Conservation (phyloP, 345 rosid genomes). For the Erodium maritimum region DNA sequence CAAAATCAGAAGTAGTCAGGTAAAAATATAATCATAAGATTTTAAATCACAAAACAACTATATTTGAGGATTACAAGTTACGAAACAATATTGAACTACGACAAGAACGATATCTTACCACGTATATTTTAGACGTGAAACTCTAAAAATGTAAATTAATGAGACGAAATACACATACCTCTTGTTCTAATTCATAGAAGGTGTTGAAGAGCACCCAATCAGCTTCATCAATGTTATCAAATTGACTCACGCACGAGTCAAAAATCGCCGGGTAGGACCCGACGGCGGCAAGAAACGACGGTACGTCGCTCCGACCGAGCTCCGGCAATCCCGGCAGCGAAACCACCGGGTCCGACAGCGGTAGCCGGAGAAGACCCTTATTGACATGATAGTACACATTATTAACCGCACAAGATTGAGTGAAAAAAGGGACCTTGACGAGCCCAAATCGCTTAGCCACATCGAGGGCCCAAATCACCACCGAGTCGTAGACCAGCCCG, state of each 20-base stretch:
- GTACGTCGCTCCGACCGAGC: conserved; percentile 12
- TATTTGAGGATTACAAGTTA: too few species aligned
- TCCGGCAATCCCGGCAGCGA: conserved; percentile 22
- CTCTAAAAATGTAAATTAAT: too few species aligned
- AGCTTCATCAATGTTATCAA: conserved; percentile 14
- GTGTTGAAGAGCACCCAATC: conserved; percentile 20
- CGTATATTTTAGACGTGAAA: too few species aligned
- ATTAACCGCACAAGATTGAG: conserved; percentile 22
- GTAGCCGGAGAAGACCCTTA: conserved; percentile 12
- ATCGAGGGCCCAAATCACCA: conserved; percentile 25
- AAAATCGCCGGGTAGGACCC: conserved; percentile 16
- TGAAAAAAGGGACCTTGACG: conserved; percentile 19
- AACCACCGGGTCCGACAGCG: conserved; percentile 9
- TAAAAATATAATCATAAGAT: too few species aligned
- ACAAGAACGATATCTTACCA: too few species aligned
- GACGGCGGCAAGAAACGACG: conserved; percentile 15
- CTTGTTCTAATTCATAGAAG: conserved; percentile 19
- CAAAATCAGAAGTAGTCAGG: too few species aligned
- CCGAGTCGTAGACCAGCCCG: conserved; percentile 18
- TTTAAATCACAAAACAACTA: too few species aligned
- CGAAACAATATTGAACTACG: too few species aligned
- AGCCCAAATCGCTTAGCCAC: conserved; percentile 24
- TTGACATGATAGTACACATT: conserved; percentile 12
- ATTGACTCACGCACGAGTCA: conserved; percentile 14
- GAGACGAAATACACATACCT: too few species aligned